Evolutionary conservation across 2,329 filamentous ascomycete species (phyloP).

Genomic region (Daldinia sp.): DNA sequence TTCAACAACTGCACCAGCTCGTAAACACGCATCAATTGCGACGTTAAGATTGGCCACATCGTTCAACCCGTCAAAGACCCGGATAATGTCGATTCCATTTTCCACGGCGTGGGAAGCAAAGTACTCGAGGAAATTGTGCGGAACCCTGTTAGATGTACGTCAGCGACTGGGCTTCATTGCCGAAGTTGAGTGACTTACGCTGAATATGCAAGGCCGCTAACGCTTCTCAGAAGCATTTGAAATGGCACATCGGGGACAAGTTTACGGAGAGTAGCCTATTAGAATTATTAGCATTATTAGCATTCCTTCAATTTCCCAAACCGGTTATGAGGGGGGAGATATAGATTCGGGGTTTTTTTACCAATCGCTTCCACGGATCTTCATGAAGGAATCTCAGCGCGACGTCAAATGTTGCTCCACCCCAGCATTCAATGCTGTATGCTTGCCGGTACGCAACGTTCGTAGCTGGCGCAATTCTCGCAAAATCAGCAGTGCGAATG

Average conservation of each 20-base stretch:
- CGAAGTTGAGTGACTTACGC: background rate
- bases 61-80: background rate
- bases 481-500: background rate
- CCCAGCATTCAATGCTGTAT: background rate
- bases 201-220: slow-evolving; percentile 2
- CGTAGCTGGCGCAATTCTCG: background rate
- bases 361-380: slow-evolving; percentile 1
- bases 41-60: slow-evolving; percentile 3
- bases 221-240: slow-evolving; percentile 1
- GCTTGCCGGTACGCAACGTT: slow-evolving; percentile 2
- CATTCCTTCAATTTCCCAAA: background rate
- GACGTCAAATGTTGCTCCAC: slow-evolving; percentile 4
- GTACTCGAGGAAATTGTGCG: slow-evolving; percentile 1
- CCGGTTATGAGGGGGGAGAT: background rate
- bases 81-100: slow-evolving; percentile 3
- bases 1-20: slow-evolving; percentile 2
- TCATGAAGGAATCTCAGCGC: slow-evolving; percentile 5
- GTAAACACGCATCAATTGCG: slow-evolving; percentile 1
- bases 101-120: background rate
- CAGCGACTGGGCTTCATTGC: background rate
- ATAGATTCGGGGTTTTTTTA: background rate
- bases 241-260: slow-evolving; percentile 1
- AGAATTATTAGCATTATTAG: background rate
- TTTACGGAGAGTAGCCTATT: background rate
- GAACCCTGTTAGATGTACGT: background rate